Base-by-base conservation (phyloP, 116 monocot species). In the Trichopus zeylanicus region DNA sequence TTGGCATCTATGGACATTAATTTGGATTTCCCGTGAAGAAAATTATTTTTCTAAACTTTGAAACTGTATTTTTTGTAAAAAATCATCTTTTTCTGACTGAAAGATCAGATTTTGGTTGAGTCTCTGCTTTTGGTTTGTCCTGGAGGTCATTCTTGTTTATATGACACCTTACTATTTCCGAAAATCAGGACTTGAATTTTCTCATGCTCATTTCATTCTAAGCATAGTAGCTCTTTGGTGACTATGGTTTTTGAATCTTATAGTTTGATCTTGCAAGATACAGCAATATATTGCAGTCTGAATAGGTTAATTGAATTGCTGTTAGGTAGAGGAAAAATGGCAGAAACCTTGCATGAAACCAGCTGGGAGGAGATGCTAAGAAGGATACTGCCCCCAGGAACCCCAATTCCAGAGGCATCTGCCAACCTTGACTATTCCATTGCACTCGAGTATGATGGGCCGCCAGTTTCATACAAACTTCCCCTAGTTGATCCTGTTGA, bases 401-500 rank as follows among this genome's bases (percentile, higher is more conserved):
- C 80, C n/a, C 66, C 80, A 1, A 73, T 89, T 23, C 82, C 93
- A 0, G 82, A 82, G 28, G 61, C 72, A 8, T 67, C 72, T 8
- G 29, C 66, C 19, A 83, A 83, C 57, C 70, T 89, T 5, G 89
- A 94, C 37, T 89, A 83, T 72, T 86, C 94, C 6, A 80, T 94
- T 24, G 89, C 86, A 0, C 59, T 88, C 35, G 86, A 80, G 77
- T 94, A 89, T 55, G 65, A 72, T 11, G 94, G 91, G 9, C 86
- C 83, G 0, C 75, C 80, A 21, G 78, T 92, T 24, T 27, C 73
- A 21, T 76, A 84, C 26, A 82, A 86, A 13, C 86, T 76, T 33
- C 89, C 89, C 30, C 69, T 68, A 31, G 72, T 85, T 16, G 75
- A 84, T 6, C 87, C 83, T 13, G 79, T 90, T 8, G 62, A 75